phyloP scores from a whole-genome alignment of 805 yeast genomes.

The Ogataea trehalophila region DNA sequence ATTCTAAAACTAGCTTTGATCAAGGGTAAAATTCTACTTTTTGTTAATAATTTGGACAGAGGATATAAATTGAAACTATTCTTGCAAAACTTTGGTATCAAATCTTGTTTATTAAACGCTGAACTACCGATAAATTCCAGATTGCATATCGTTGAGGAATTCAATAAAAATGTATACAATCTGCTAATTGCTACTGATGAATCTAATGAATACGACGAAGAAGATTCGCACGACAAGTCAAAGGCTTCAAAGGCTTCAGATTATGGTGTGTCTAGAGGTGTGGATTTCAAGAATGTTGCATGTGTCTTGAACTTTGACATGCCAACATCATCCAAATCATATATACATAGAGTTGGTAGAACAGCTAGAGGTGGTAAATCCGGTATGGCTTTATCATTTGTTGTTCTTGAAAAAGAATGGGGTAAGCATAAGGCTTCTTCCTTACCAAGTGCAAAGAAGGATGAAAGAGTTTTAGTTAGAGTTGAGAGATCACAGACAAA shows the following conservation, averaged over 20 bases:
- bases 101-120: conserved; percentile 81
- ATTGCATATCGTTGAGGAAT: conserved; percentile 91
- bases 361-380: conserved; percentile 97
- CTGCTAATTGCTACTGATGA: conserved; percentile 95
- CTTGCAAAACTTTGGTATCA: conserved; percentile 90
- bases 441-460: conserved; percentile 65
- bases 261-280: conserved; percentile 94
- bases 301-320: conserved; percentile 94
- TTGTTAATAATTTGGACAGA: conserved; percentile 92
- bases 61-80: conserved; percentile 89
- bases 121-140: conserved; percentile 92
- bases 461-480: conserved; percentile 78
- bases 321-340: conserved; percentile 84
- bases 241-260: conserved; percentile 42
- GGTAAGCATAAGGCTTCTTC: conserved; percentile 86
- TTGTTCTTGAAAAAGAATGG: conserved; percentile 74
- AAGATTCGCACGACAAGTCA: conserved; percentile 23
- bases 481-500: conserved; percentile 73
- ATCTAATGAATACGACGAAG: conserved; percentile 52
- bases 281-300: conserved; percentile 92
- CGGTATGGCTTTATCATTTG: conserved; percentile 92
- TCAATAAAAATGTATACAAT: conserved; percentile 82
- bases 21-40: conserved; percentile 84
- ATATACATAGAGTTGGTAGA: conserved; percentile 92
- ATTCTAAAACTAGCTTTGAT: conserved; percentile 83